phyloP scores from a whole-genome alignment of 352 stramenopile species.

The Aphanomyces euteiches region DNA sequence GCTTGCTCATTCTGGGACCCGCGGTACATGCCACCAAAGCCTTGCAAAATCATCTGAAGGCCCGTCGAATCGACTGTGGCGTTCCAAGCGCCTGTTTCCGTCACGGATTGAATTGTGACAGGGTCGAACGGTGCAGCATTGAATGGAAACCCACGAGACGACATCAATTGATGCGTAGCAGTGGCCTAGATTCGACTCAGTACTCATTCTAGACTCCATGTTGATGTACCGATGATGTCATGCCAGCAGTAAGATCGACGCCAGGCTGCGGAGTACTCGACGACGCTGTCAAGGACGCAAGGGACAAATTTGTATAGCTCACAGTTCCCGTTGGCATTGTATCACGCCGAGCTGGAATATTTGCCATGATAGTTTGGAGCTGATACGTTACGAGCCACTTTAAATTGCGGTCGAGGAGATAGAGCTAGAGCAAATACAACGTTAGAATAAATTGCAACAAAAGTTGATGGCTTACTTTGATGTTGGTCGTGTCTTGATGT shows the following conservation, averaged over 20 bases:
- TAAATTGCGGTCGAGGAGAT: background rate
- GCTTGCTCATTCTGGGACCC: slow-evolving; percentile 27
- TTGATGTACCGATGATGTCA: slow-evolving; percentile 4
- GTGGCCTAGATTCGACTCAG: background rate
- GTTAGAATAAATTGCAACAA: no score
- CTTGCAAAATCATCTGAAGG: slow-evolving; percentile 25
- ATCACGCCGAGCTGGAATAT: slow-evolving; percentile 17
- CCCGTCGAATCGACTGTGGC: slow-evolving; percentile 2
- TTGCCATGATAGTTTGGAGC: slow-evolving; percentile 26
- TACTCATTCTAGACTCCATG: background rate
- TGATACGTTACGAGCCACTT: slow-evolving; percentile 16
- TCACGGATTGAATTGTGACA: slow-evolving; percentile 9
- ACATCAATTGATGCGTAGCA: slow-evolving; percentile 3
- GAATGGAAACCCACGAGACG: slow-evolving; percentile 21
- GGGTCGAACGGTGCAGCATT: slow-evolving; percentile 17
- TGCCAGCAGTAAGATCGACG: background rate
- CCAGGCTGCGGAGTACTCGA: background rate
- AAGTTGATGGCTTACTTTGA: background rate
- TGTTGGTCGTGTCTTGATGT: slow-evolving; percentile 18
- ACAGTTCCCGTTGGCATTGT: slow-evolving; percentile 24
- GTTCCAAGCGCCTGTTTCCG: slow-evolving; percentile 20
- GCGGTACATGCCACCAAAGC: slow-evolving; percentile 24
- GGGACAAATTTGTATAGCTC: slow-evolving; percentile 17
- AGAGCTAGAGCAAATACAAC: background rate
- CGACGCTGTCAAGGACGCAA: background rate